Evolutionary conservation across 1,139 yeast species (phyloP).

Genomic region (Geotrichum phurueaensis): DNA sequence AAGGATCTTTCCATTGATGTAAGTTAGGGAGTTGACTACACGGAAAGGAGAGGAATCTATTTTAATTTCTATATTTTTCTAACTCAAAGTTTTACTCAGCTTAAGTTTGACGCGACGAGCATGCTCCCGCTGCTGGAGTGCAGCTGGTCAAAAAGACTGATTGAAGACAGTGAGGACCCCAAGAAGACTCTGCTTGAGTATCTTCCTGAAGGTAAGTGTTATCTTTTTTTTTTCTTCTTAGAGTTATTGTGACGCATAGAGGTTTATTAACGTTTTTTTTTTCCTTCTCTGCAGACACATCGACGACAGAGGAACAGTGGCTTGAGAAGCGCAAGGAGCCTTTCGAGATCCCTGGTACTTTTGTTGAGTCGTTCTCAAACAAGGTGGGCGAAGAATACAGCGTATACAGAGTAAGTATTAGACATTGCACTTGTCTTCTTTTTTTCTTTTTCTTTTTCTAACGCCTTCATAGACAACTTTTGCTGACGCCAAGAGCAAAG

Average conservation of each 20-base stretch:
- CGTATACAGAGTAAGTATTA: constrained; percentile 33
- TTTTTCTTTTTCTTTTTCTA: constrained; percentile 15
- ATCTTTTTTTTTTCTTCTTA: constrained; percentile 18
- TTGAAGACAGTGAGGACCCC: constrained; percentile 39
- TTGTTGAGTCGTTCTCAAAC: constrained; percentile 38
- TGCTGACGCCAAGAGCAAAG: constrained; percentile 40
- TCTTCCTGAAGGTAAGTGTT: constrained; percentile 45
- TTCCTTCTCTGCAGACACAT: constrained; percentile 37
- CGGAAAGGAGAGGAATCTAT: constrained; percentile 40
- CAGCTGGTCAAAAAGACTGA: constrained; percentile 46
- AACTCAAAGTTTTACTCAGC: constrained; percentile 21
- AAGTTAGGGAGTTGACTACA: constrained; percentile 34
- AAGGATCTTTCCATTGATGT: constrained; percentile 40
- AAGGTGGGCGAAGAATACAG: constrained; percentile 35
- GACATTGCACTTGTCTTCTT: neutral
- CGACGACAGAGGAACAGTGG: constrained; percentile 65
- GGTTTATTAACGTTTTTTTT: neutral
- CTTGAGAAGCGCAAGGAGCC: constrained; percentile 45
- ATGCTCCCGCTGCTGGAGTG: constrained; percentile 54
- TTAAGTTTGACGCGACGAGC: constrained; percentile 52
- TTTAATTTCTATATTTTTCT: neutral
- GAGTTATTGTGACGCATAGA: neutral
- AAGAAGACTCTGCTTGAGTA: constrained; percentile 47
- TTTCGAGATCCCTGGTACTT: constrained; percentile 46
- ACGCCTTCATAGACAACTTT: constrained; percentile 39